Evolutionary conservation across 495 filamentous ascomycete species (phyloP).

Genomic region (Penicillium arizonense): DNA sequence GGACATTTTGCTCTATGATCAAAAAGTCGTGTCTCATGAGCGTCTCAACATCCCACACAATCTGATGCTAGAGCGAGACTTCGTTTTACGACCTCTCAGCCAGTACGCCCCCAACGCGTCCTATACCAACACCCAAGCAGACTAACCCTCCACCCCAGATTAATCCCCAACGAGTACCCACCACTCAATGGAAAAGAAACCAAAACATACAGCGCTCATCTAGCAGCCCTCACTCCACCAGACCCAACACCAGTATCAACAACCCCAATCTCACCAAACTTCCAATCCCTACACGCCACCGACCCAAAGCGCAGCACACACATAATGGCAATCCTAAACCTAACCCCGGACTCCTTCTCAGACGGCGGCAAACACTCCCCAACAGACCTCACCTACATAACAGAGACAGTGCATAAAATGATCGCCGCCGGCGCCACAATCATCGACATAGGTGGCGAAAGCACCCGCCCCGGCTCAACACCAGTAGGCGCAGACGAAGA

Average conservation of each 20-base stretch:
- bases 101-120: slow-evolving; percentile 54
- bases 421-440: slow-evolving; percentile 72
- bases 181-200: slow-evolving; percentile 29
- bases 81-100: slow-evolving; percentile 85
- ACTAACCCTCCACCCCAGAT: slow-evolving; percentile 36
- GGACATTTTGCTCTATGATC: slow-evolving; percentile 87
- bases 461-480: slow-evolving; percentile 72
- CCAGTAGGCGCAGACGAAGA: slow-evolving; percentile 72
- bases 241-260: slow-evolving; percentile 57
- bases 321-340: slow-evolving; percentile 92
- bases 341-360: slow-evolving; percentile 97
- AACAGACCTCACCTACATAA: slow-evolving; percentile 36
- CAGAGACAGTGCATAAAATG: slow-evolving; percentile 53
- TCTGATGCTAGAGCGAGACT: slow-evolving; percentile 86
- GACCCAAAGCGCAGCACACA: slow-evolving; percentile 65
- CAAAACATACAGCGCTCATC: slow-evolving; percentile 48
- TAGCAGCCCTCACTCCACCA: slow-evolving; percentile 61
- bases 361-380: slow-evolving; percentile 70
- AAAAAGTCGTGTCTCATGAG: slow-evolving; percentile 59
- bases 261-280: slow-evolving; percentile 61
- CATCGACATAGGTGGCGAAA: slow-evolving; percentile 91
- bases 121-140: not conserved
- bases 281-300: slow-evolving; percentile 61
- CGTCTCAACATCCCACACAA: slow-evolving; percentile 82
- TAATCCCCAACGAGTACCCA: slow-evolving; percentile 61